Evolutionary conservation across 1,284 basidiomycete genomes (phyloP), one percentile per base, ranked within the genome.

Genomic region (Abortiporus biennis): DNA sequence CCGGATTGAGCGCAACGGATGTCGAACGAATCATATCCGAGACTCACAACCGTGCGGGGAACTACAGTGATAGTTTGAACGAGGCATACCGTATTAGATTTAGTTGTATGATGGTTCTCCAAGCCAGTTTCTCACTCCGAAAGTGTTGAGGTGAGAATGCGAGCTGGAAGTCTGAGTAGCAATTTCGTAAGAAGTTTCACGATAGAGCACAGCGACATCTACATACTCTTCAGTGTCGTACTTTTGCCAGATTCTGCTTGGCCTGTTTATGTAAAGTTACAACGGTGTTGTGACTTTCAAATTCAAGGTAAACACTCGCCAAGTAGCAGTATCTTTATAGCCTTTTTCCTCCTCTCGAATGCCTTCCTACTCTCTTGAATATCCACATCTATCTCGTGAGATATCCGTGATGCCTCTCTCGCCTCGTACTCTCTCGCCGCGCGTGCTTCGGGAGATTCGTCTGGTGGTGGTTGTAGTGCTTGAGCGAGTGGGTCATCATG

Each of bases 171-270:
- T 85, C 82, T 82, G 47, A 1, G 20, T 13, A 24, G 33, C 4
- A 27, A 17, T 32, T 6, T n/a, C n/a, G n/a, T 27, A 9, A 25
- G 42, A 42, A 17, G 12, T 12, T 29, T 11, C 13, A 16, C 19
- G 36, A 2, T 13, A n/a, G n/a, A n/a, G n/a, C n/a, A n/a, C n/a
- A n/a, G n/a, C n/a, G n/a, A n/a, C n/a, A n/a, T 31, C 47, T 12
- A 57, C 54, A 31, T 36, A 83, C 80, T 83, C 61, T 80, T 78
- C 40, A 84, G 58, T 13, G 80, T 72, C 6, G 80, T 79, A 42
- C 80, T 83, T 66, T 84, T 84, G 42, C 80, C 80, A 1, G 79
- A 80, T 63, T 81, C 78, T 3, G 78, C 74, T 58, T 83, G 80
- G 23, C 79, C 79, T 81, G 50, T 12, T 6, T 3, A 30, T 0